phyloP scores from a whole-genome alignment of 1,284 basidiomycete species.

The Trametes pubescens region DNA sequence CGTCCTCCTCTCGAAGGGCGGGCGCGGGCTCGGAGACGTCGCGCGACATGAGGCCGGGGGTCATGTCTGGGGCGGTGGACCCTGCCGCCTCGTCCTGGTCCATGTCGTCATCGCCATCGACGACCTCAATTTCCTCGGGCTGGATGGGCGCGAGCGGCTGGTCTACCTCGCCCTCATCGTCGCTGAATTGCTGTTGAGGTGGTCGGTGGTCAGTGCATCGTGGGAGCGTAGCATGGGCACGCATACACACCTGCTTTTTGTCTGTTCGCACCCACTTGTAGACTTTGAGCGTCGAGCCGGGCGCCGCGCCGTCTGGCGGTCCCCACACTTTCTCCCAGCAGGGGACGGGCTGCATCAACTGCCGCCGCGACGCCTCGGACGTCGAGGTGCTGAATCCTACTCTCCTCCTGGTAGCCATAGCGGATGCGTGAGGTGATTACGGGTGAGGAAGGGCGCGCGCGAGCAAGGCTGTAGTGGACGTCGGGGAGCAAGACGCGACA shows the following conservation, averaged over 20 bases:
- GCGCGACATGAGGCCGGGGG: constrained; percentile 40
- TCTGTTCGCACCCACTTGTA: constrained; percentile 81
- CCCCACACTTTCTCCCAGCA: constrained; percentile 82
- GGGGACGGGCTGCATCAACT: constrained; percentile 81
- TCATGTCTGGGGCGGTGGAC: constrained; percentile 53
- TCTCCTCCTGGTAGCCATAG: constrained; percentile 74
- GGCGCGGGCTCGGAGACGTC: constrained; percentile 46
- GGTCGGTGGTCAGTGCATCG: neutral
- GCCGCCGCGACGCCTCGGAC: constrained; percentile 78
- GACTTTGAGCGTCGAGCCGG: constrained; percentile 68
- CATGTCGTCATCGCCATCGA: constrained; percentile 60
- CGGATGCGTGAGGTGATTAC: neutral
- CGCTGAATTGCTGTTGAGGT: constrained; percentile 74
- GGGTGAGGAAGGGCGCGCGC: neutral
- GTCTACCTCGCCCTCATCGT: constrained; percentile 78
- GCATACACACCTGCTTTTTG: constrained; percentile 64
- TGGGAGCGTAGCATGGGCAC: neutral
- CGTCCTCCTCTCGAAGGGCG: constrained; percentile 50
- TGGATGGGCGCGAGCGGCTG: constrained; percentile 80
- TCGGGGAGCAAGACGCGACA: constrained; percentile 7
- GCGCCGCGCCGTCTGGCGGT: constrained; percentile 57
- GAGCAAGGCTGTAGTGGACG: neutral
- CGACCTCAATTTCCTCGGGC: constrained; percentile 50
- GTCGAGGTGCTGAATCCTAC: constrained; percentile 78
- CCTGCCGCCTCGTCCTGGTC: constrained; percentile 72